phyloP scores from a whole-genome alignment of 164 flowering plant species.

The Piper betle region DNA sequence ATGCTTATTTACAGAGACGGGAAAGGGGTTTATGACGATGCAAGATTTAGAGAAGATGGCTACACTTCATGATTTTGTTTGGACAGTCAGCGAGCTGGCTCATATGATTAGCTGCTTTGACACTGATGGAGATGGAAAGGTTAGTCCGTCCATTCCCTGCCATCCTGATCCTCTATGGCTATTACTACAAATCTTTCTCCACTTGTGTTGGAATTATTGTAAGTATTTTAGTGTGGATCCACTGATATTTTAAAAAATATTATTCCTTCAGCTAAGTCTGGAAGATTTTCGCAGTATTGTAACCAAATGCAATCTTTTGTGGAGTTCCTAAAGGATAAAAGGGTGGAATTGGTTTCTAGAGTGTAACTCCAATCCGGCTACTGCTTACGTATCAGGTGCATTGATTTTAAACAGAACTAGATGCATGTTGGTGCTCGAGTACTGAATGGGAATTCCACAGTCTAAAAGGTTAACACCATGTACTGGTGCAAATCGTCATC shows the following conservation, averaged over 20 bases:
- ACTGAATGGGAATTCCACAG: neutral
- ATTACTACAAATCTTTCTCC: neutral
- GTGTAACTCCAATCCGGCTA: neutral
- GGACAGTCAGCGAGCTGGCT: constrained; percentile 70
- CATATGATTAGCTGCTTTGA: constrained; percentile 79
- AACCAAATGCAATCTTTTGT: constrained; percentile 55
- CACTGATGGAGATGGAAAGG: constrained; percentile 72
- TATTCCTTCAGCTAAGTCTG: constrained; percentile 42
- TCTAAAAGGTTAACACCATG: neutral
- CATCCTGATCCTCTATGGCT: neutral
- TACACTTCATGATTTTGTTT: constrained; percentile 59
- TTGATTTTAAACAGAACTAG: neutral
- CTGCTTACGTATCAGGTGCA: neutral
- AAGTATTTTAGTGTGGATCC: neutral
- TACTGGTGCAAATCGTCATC: neutral
- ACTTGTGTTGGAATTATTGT: neutral
- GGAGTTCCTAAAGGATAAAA: constrained; percentile 11
- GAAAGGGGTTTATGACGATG: constrained; percentile 43
- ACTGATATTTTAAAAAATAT: neutral
- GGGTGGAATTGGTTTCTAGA: neutral
- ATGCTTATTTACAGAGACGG: constrained; percentile 36
- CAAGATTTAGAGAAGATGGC: constrained; percentile 56
- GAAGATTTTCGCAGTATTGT: constrained; percentile 59
- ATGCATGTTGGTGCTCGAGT: neutral
- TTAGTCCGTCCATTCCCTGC: constrained; percentile 8